Evolutionary conservation across 1,284 basidiomycete species (phyloP), one percentile per base, ranked within the genome.

Genomic region (Malassezia psittaci): DNA sequence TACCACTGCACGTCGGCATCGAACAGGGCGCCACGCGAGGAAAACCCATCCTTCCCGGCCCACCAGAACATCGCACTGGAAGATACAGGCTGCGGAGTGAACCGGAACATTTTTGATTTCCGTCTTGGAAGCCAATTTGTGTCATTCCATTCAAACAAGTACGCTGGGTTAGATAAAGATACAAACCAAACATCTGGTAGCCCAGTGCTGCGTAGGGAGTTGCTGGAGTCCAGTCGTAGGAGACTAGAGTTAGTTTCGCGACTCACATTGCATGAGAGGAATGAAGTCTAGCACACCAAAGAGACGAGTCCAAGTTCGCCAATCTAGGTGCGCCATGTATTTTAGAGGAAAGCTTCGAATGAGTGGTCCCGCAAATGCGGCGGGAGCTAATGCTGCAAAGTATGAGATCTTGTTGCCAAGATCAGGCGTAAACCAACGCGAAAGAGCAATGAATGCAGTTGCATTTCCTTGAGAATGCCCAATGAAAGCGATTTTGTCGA

Each of bases 41-140:
- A 79, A 57, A 83, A 83, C 0, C 81, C 81, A 62, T 79, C 79
- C 65, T 80, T 79, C 10, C 81, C 82, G 45, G 81, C 82, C 81
- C 81, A 76, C 80, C 80, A 81, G 62, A 79, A 81, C 66, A 81
- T 79, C 51, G 71, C 75, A 0, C 78, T 78, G 5, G 79, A 80
- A 6, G 76, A 77, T 15, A 83, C 82, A 48, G 82, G 82, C 29
- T 80, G 80, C 0, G 82, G 82, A 0, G 81, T 83, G 74, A 83
- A 83, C 13, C 82, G 72, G 75, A 83, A 83, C 80, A 82, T 82
- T 64, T 83, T 83, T 5, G 79, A 77, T 64, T 83, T 83, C n/a
- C 70, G 51, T 7, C 69, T 50, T 4, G 68, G 51, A n/a, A 80
- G 79, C 76, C 82, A 83, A 65, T 83, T 82, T 13, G 79, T 77